Evolutionary conservation across 192 early-diverging fungal genomes (phyloP).

Genomic region (Bifiguratus adelaidae): DNA sequence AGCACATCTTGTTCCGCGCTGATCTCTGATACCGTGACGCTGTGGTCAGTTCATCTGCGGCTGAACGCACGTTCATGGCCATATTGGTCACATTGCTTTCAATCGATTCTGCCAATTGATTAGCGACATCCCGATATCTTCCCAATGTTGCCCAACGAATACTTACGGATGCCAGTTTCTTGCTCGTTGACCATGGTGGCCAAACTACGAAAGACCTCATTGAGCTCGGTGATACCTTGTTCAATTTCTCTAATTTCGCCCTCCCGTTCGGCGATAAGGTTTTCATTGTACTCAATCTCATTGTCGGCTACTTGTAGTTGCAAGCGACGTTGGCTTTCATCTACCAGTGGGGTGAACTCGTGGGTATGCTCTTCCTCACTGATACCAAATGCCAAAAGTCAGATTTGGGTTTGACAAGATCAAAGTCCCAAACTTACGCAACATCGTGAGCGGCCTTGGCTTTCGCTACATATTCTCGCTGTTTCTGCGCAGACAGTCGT

Average conservation of each 20-base stretch:
- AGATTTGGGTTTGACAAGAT: too few relatives aligned
- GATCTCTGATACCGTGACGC: conserved; percentile 72
- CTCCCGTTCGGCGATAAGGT: conserved; percentile 88
- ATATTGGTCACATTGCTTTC: conserved; percentile 75
- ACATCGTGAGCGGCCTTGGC: conserved; percentile 33
- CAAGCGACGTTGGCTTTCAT: conserved; percentile 38
- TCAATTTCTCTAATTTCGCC: conserved; percentile 88
- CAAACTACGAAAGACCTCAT: conserved; percentile 95
- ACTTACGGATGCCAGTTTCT: conserved; percentile 76
- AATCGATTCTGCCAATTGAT: neutral
- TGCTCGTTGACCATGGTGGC: conserved; percentile 97
- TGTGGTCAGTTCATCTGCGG: conserved; percentile 66
- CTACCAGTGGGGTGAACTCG: conserved; percentile 49
- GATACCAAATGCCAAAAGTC: too few relatives aligned
- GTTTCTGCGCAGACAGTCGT: conserved; percentile 71
- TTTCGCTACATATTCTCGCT: conserved; percentile 74
- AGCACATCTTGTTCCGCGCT: conserved; percentile 75
- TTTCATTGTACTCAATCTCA: conserved; percentile 92
- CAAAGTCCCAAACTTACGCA: too few relatives aligned
- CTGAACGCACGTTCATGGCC: conserved; percentile 64
- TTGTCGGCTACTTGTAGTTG: conserved; percentile 74
- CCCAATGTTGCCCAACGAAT: neutral
- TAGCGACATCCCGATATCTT: neutral
- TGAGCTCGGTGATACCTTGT: conserved; percentile 85
- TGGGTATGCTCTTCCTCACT: conserved; percentile 26